Conservation (phyloP, 805 yeast genomes). For the Yarrowia deformans region DNA sequence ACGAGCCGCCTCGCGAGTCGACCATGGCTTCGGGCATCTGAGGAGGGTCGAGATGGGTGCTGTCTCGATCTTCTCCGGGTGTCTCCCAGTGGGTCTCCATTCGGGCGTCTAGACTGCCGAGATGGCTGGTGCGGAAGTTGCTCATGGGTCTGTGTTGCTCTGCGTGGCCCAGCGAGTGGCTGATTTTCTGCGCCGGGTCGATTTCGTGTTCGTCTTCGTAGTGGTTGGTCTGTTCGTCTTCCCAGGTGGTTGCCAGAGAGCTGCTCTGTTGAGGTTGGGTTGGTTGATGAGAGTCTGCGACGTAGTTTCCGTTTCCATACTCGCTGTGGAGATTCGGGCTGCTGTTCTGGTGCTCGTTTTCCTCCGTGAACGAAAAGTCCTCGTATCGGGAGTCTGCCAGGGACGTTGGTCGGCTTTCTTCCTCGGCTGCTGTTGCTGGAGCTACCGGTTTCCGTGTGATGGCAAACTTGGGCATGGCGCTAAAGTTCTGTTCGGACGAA, state of each 20-base stretch:
- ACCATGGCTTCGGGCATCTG: conserved; percentile 12
- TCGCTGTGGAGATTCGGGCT: neutral
- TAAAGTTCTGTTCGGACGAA: conserved; percentile 14
- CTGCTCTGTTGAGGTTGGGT: neutral
- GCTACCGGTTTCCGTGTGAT: conserved; percentile 13
- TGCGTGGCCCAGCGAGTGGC: conserved; percentile 28
- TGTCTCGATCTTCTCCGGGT: conserved; percentile 25
- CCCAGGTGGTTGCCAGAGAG: conserved; percentile 18
- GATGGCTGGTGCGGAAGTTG: conserved; percentile 8
- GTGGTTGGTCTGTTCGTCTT: conserved; percentile 26
- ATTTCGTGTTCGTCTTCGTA: conserved; percentile 8
- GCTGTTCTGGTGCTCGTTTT: neutral
- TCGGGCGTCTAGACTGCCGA: conserved; percentile 26
- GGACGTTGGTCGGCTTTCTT: conserved; percentile 25
- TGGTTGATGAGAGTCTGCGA: conserved; percentile 5
- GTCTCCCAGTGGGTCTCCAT: conserved; percentile 36
- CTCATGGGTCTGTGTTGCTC: conserved; percentile 22
- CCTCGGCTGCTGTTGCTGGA: neutral
- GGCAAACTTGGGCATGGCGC: conserved; percentile 25
- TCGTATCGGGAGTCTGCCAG: conserved; percentile 30
- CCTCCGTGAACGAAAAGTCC: conserved; percentile 29
- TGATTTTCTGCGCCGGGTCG: conserved; percentile 27
- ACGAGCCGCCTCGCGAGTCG: conserved; percentile 16
- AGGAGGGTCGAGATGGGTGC: conserved; percentile 6
- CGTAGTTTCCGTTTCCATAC: conserved; percentile 4